Evolutionary conservation across 257 asterid species (phyloP).

Genomic region (Solanum microdontum): DNA sequence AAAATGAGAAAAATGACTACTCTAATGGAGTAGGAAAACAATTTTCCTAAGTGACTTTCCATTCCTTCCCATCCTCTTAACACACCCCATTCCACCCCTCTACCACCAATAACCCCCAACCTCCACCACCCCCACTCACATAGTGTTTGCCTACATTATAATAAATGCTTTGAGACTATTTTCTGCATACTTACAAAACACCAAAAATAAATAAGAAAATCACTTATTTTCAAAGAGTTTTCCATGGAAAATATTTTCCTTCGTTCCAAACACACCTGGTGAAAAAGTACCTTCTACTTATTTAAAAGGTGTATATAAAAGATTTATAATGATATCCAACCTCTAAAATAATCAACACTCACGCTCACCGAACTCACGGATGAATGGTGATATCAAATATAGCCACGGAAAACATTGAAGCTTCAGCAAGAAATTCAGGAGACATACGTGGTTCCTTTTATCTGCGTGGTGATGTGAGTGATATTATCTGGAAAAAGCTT

Average conservation of each 20-base stretch:
- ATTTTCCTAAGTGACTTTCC: not conserved
- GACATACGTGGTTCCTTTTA: slow-evolving; percentile 87
- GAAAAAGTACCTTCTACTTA: not conserved
- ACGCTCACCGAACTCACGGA: not conserved
- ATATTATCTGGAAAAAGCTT: slow-evolving; percentile 85
- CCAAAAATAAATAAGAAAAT: not conserved
- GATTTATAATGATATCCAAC: not conserved
- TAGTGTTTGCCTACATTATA: not conserved
- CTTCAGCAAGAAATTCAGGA: slow-evolving; percentile 1
- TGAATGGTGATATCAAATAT: not conserved
- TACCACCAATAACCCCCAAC: not conserved
- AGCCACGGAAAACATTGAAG: not conserved
- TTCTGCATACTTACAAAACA: not conserved
- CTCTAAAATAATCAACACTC: not conserved
- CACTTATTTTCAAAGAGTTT: not conserved
- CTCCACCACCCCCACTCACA: not conserved
- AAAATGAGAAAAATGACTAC: not conserved
- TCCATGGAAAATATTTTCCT: not conserved
- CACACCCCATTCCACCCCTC: not conserved
- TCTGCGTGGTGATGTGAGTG: slow-evolving; percentile 82
- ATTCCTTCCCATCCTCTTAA: not conserved
- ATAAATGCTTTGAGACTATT: not conserved
- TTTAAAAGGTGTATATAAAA: not conserved
- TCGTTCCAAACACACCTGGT: not conserved
- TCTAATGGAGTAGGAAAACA: not conserved